Evolutionary conservation across 192 early-diverging fungal species (phyloP), one percentile per base, ranked within the genome.

Genomic region (Dispira parvispora): DNA sequence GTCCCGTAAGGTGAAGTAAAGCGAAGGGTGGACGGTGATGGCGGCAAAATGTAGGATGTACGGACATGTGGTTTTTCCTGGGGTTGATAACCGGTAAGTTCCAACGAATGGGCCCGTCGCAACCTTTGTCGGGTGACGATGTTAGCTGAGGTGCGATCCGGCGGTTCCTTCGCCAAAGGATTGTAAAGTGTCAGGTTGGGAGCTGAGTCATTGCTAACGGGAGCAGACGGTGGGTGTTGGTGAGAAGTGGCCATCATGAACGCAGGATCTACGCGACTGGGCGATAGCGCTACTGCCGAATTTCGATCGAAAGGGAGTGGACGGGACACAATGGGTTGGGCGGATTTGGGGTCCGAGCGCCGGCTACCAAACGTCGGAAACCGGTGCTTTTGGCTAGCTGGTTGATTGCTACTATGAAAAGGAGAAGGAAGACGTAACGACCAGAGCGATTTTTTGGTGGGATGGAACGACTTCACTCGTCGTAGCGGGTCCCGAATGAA

Each of bases 91-190:
- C 21, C 25, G 2, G 28, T 23, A 0, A 28, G 21, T 55, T 55
- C 53, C 53, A 55, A 28, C 11, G 53, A 55, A 21, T 25, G 53
- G 13, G 53, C 21, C 20, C 53, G 53, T 25, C 53, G 53, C 23
- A 55, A 28, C 12, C 25, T 21, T 21, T 28, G 18, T 0, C 20
- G 21, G 21, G 21, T 18, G 53, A 21, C 25, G 8, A 13, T 9
- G 25, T 26, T 26, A 26, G 21, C 21, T 21, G 21, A 12, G 21
- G 25, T 25, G 13, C 53, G 53, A 13, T 28, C 20, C 13, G 16
- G 13, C 8, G 28, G 25, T 18, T 18, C 49, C 16, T 50, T 23
- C 49, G 49, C n/a, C 49, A 18, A 18, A 20, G 49, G 23, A 23
- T 50, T 23, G n/a, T 18, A 23, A 8, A 50, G 49, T 18, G 49